Percentiles rank a stretch among this genome's conserved stretches.
phyloP scores from a whole-genome alignment of 495 filamentous ascomycete genomes.

The Eremomyces bilateralis region DNA sequence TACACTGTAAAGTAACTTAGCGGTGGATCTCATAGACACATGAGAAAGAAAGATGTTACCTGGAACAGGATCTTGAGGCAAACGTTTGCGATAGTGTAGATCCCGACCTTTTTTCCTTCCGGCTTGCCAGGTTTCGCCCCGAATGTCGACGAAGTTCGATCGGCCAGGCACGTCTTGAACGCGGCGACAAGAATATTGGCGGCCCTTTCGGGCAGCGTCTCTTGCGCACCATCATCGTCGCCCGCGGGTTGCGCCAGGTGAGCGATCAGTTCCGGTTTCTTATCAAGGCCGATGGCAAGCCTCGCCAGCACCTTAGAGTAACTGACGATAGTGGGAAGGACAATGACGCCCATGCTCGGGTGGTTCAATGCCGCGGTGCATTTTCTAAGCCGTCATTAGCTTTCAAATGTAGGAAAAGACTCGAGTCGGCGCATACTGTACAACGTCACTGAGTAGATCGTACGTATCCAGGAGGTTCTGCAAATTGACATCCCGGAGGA shows the following conservation, averaged over 20 bases:
- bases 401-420: constrained; percentile 1
- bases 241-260: constrained; percentile 27
- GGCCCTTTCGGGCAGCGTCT: constrained; percentile 62
- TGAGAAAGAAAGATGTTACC: neutral
- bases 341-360: constrained; percentile 50
- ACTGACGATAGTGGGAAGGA: constrained; percentile 56
- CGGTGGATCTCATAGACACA: neutral
- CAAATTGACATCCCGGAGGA: constrained; percentile 57
- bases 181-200: constrained; percentile 76
- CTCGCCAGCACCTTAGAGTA: constrained; percentile 55
- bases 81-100: constrained; percentile 78
- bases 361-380: constrained; percentile 63
- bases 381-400: constrained; percentile 24
- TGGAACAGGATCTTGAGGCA: constrained; percentile 72
- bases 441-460: constrained; percentile 42
- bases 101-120: constrained; percentile 65
- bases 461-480: constrained; percentile 55
- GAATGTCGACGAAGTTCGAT: constrained; percentile 40
- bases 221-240: constrained; percentile 34
- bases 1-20: constrained; percentile 21
- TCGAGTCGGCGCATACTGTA: constrained; percentile 33
- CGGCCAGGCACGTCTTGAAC: constrained; percentile 75
- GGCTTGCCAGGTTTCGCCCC: constrained; percentile 31
- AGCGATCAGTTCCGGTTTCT: constrained; percentile 44
- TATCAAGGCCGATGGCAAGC: constrained; percentile 60